Evolutionary conservation across 1,139 yeast genomes (phyloP).

Genomic region (Lodderomyces parapsilosis): DNA sequence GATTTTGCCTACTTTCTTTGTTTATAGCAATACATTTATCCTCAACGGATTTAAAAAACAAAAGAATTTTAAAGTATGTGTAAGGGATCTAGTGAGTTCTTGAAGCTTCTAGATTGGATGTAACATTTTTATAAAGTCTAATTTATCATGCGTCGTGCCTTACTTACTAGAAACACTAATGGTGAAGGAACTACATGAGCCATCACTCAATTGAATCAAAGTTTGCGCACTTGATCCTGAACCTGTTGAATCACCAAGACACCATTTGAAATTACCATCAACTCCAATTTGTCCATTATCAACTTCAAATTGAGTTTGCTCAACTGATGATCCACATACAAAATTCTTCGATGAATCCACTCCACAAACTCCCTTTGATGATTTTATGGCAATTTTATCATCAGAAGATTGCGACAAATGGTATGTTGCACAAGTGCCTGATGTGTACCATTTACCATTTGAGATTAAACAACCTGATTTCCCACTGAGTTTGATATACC

Average conservation of each 20-base stretch:
- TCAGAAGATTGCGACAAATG: slow-evolving; percentile 39
- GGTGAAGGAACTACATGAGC: slow-evolving; percentile 27
- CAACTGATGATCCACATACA: slow-evolving; percentile 31
- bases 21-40: slow-evolving; percentile 4
- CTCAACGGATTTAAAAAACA: slow-evolving; percentile 13
- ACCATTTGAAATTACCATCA: slow-evolving; percentile 68
- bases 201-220: slow-evolving; percentile 50
- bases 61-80: too few relatives aligned
- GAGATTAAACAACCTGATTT: slow-evolving; percentile 78
- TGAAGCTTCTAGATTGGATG: neutral
- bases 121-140: neutral
- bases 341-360: slow-evolving; percentile 35
- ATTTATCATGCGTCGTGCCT: neutral
- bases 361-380: slow-evolving; percentile 76
- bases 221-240: slow-evolving; percentile 44
- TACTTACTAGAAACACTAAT: slow-evolving; percentile 7
- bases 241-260: slow-evolving; percentile 39
- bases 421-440: slow-evolving; percentile 87
- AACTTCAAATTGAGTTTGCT: slow-evolving; percentile 53
- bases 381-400: slow-evolving; percentile 68
- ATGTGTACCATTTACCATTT: slow-evolving; percentile 79
- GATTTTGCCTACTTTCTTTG: neutral
- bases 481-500: slow-evolving; percentile 51
- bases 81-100: too few relatives aligned
- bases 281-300: slow-evolving; percentile 50